Percentiles rank a stretch among this genome's conserved stretches.
Evolutionary conservation across 345 rosid genomes (phyloP).

Genomic region (Cardamine resedifolia): DNA sequence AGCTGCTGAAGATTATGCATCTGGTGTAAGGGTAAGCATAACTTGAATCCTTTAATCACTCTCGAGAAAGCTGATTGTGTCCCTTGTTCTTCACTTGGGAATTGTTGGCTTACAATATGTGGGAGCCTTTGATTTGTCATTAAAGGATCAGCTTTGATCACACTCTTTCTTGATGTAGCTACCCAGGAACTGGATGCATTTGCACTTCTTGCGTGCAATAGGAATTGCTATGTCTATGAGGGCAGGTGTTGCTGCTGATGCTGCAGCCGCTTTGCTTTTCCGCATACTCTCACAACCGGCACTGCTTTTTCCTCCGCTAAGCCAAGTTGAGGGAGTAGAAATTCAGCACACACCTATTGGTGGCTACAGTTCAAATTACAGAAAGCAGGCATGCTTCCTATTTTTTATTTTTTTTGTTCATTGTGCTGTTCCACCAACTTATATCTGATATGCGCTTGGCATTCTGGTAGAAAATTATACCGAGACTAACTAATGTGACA

Average conservation of each 20-base stretch:
- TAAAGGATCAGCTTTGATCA: conserved; percentile 9
- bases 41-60: conserved; percentile 5
- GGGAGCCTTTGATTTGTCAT: conserved; percentile 16
- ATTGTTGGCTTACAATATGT: background rate
- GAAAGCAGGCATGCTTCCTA: conserved; percentile 65
- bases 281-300: conserved; percentile 95
- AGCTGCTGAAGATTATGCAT: conserved; percentile 95
- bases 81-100: background rate
- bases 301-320: conserved; percentile 88
- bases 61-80: background rate
- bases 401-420: background rate
- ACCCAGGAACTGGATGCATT: conserved; percentile 98
- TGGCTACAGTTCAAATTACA: conserved; percentile 74
- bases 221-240: conserved; percentile 99
- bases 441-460: conserved; percentile 1
- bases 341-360: conserved; percentile 69
- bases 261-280: conserved; percentile 96
- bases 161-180: conserved; percentile 56
- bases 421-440: conserved; percentile 4
- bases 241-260: conserved; percentile 97
- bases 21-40: conserved; percentile 82
- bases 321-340: conserved; percentile 89
- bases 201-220: conserved; percentile 97
- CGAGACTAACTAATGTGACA: conserved; percentile 26
- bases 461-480: conserved; percentile 10